phyloP scores from a whole-genome alignment of 2,329 filamentous ascomycete species.

The Niveomyces coronatus region DNA sequence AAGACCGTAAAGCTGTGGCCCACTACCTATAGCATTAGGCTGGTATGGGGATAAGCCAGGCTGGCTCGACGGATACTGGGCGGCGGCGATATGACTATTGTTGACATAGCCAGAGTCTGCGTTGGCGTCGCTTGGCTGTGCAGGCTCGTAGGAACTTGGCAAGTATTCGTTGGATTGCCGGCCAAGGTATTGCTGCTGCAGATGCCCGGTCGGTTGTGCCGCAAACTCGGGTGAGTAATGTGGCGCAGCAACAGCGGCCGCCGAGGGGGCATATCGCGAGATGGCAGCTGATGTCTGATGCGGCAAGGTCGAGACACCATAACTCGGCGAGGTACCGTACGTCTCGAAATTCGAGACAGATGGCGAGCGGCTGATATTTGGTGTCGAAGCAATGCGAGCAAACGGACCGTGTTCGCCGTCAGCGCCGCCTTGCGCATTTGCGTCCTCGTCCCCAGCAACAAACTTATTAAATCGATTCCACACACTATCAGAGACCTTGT shows the following conservation, averaged over 20 bases:
- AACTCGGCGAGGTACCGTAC: conserved; percentile 47
- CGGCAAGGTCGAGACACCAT: conserved; percentile 20
- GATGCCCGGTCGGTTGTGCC: conserved; percentile 1
- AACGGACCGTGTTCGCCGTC: conserved; percentile 67
- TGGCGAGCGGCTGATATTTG: conserved; percentile 62
- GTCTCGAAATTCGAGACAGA: conserved; percentile 63
- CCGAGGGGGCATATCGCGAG: conserved; percentile 40
- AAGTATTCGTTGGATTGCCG: conserved; percentile 22
- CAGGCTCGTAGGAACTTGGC: conserved; percentile 27
- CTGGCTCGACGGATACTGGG: conserved; percentile 2
- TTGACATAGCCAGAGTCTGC: conserved; percentile 4
- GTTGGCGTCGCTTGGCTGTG: conserved; percentile 12
- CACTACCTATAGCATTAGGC: conserved; percentile 14
- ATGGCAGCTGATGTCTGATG: conserved; percentile 27
- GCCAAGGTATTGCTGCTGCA: conserved; percentile 13
- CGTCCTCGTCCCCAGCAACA: conserved; percentile 81
- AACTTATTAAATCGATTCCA: conserved; percentile 95
- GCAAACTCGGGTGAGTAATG: conserved; percentile 17
- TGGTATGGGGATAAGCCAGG: not conserved
- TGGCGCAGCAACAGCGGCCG: conserved; percentile 13
- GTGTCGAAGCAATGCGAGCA: conserved; percentile 64
- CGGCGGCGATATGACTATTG: not conserved
- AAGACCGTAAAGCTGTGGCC: conserved; percentile 19
- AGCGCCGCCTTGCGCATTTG: conserved; percentile 45
- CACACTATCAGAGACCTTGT: conserved; percentile 84